Base-by-base conservation (phyloP, 371 early-diverging fungal genomes). In the Lichtheimia ornata region DNA sequence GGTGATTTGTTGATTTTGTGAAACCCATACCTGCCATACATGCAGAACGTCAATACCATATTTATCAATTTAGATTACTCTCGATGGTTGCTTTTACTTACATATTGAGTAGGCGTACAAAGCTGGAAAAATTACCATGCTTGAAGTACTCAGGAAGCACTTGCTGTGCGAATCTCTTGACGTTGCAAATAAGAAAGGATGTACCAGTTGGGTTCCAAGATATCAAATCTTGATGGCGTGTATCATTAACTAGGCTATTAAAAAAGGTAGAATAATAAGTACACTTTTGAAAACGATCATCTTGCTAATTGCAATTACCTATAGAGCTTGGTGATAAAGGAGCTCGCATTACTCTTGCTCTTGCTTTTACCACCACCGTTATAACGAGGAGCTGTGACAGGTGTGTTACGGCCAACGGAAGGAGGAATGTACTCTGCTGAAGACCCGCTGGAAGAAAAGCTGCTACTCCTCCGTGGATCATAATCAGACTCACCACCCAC, bases 171-270 rank as follows among this genome's bases (percentile, higher is more conserved):
- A 97, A 95, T 12, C 88, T 88, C 47, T 84, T 83, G 20, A 90
- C 90, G 66, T 94, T 91, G 70, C 87, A 86, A 55, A 97, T 93
- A 43, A 94, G 81, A 63, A 97, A 97, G 17, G 95, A 91, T 0
- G 88, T 83, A 2, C 95, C 95, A 47, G 81, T 79, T 22, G 79
- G 82, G 76, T 88, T 90, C 94, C 94, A 94, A 12, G 84, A 83
- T 43, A 94, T 91, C 57, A 90, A 72, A 59, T 88, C 84, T 66
- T 90, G 88, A 65, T 88, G 84, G 44, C 78, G 72, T 53, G 72
- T 72, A 76, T 92, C 92, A 56, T 82, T 77, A 40, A 93, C 87
- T 90, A 94, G 90, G 70, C 88, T 88, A 69, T 18, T 18, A 40
- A 14, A 18, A 22, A 56, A n/a, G 28, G 25, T 49, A 43, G 18